phyloP scores from a whole-genome alignment of 2,329 filamentous ascomycete genomes.

The Colletotrichum sp. region DNA sequence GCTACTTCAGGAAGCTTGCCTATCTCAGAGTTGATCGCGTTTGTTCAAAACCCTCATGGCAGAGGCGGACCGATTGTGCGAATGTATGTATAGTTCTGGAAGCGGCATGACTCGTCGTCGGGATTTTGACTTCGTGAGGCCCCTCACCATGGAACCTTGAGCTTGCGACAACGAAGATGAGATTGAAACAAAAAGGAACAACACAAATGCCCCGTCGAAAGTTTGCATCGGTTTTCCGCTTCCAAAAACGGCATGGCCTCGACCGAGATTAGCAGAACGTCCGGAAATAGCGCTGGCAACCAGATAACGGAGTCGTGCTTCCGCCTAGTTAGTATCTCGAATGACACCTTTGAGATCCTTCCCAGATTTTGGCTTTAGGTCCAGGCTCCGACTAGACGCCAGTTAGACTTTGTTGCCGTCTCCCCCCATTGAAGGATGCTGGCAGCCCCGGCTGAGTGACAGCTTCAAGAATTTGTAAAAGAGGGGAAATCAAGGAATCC shows the following conservation, averaged over 20 bases:
- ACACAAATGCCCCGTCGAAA: not conserved
- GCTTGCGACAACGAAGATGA: not conserved
- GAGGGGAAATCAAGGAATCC: not conserved
- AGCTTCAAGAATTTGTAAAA: not conserved
- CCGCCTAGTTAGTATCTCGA: not conserved
- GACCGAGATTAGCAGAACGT: not conserved
- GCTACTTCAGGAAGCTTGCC: not conserved
- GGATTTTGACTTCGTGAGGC: not conserved
- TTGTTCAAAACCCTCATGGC: fast-evolving
- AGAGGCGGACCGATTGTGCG: not conserved
- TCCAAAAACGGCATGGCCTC: fast-evolving
- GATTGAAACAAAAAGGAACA: not conserved
- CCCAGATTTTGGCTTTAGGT: not conserved
- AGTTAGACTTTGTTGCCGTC: not conserved
- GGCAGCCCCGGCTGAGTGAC: not conserved
- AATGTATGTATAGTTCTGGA: not conserved
- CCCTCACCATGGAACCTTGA: not conserved
- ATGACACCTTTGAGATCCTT: not conserved
- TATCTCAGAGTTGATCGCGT: not conserved
- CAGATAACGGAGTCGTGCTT: not conserved
- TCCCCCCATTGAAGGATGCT: not conserved
- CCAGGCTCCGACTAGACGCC: not conserved
- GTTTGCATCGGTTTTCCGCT: fast-evolving
- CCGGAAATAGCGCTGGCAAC: not conserved
- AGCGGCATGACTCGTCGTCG: not conserved